phyloP scores from a whole-genome alignment of 208 protist species.

The Vickermania ingenoplastis region DNA sequence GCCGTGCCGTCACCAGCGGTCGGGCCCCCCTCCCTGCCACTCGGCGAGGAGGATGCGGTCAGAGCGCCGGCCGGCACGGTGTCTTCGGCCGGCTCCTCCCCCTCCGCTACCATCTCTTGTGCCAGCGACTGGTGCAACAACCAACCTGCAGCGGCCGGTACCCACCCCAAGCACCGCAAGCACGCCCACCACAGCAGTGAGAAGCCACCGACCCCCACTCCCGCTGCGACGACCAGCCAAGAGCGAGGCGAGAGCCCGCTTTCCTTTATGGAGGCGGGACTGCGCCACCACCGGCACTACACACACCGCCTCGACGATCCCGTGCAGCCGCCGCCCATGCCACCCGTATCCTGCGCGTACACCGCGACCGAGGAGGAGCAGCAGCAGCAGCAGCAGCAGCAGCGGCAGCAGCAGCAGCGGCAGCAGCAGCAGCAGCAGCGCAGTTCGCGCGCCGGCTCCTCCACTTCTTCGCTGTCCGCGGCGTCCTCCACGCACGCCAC shows the following conservation, averaged over 20 bases:
- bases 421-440: neutral
- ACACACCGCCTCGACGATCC: neutral
- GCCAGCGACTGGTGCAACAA: neutral
- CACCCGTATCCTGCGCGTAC: neutral
- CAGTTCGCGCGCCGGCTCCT: neutral
- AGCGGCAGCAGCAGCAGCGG: neutral
- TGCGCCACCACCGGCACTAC: neutral
- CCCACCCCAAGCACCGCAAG: neutral
- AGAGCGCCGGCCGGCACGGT: neutral
- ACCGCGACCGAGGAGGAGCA: neutral
- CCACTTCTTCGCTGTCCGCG: slow-evolving; percentile 8
- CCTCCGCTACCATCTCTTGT: neutral
- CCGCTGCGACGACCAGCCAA: neutral
- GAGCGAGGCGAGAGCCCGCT: no score
- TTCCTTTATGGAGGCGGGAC: neutral
- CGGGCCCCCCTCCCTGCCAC: neutral
- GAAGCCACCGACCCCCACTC: neutral
- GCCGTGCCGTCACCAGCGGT: neutral
- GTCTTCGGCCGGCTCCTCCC: neutral
- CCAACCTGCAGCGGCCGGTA: neutral
- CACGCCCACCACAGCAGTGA: neutral
- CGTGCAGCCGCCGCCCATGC: neutral
- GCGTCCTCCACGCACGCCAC: slow-evolving; percentile 5
- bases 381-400: neutral
- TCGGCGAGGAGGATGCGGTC: neutral